Base-by-base conservation (phyloP, 805 yeast species). In the Wickerhamomyces rabaulensis region DNA sequence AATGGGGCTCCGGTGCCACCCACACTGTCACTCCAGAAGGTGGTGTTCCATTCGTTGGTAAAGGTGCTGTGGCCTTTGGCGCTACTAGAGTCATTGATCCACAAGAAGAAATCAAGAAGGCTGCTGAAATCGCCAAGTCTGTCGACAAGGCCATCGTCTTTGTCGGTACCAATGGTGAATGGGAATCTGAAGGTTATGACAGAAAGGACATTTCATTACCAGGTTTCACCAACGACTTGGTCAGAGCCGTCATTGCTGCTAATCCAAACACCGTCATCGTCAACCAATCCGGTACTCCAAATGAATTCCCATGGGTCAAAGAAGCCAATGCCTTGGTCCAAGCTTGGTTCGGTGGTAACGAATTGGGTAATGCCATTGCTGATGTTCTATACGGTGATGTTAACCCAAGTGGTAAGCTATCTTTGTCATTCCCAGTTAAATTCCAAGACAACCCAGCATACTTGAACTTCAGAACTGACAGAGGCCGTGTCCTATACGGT, bases 101-200 rank as follows among this genome's bases (percentile, higher is more conserved):
- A 16, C 57, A 61, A 19, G 60, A 52, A 21, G 67, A 63, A 45
- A 64, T 74, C 31, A 42, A 45, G 0, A 54, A 58, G 17, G 83
- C 85, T 6, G 76, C 69, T 13, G 70, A 63, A 9, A 48, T 72
- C 37, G 84, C 86, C 26, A 66, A 68, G 47, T 29, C 54, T 2
- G 78, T 64, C 13, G 86, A 80, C 52, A 78, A 76, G 56, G 84
- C 76, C 23, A 61, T 80, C 26, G 52, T 80, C 40, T 64, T 70
- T 47, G 62, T 76, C 49, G 86, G 87, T 40, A 67, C 78, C 46
- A 71, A 74, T 51, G 65, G 66, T 39, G 84, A 78, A 42, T 79
- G 79, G 77, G 86, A 81, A 60, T 63, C 79, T 21, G 86, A 80
- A 60, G 83, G 85, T 36, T 72, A 67, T 52, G 87, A 80, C 60